Conservation (phyloP, 179 eudicot genomes). For the Carnegiea gigantea region DNA sequence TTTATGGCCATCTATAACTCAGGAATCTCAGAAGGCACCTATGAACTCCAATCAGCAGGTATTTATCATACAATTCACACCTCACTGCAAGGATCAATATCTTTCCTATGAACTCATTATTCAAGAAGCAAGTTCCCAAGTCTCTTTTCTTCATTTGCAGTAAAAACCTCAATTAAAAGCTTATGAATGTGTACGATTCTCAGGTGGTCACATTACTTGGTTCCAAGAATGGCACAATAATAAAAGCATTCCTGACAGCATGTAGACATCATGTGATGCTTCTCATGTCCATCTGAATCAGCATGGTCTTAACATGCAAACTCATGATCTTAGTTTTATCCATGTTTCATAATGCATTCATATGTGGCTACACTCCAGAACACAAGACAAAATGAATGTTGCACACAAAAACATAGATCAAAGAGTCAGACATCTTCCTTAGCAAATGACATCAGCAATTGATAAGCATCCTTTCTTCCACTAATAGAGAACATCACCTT, state of each 20-base stretch:
- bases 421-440: background rate
- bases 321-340: background rate
- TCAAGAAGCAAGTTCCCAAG: background rate
- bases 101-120: background rate
- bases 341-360: background rate
- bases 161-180: background rate
- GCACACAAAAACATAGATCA: background rate
- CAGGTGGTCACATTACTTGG: background rate
- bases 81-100: background rate
- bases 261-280: background rate
- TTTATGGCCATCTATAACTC: background rate
- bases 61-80: background rate
- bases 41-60: background rate
- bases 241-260: background rate
- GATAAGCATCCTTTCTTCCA: background rate
- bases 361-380: background rate
- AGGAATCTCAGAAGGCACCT: background rate
- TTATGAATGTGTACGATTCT: background rate
- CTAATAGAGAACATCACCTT: background rate
- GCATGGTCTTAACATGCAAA: background rate
- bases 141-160: background rate
- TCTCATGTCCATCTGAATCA: background rate
- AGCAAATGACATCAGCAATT: background rate
- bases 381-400: background rate
- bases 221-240: background rate